phyloP scores from a whole-genome alignment of 257 asterid species.

The Solanum arcanum region DNA sequence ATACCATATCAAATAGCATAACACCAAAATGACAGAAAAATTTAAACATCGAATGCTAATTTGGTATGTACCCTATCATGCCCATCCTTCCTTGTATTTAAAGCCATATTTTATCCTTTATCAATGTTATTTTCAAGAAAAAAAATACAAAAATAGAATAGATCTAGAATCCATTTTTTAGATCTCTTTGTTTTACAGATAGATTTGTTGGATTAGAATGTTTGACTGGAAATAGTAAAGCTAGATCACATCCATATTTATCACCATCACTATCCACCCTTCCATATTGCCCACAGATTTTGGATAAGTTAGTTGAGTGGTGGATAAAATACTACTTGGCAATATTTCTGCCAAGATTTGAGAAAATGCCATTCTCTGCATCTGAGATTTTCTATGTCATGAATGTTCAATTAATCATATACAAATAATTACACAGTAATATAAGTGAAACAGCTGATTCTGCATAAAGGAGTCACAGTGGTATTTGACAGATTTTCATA shows the following conservation, averaged over 20 bases:
- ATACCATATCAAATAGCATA: too few species aligned
- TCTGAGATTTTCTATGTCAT: not conserved
- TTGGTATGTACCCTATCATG: too few species aligned
- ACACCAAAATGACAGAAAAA: not conserved
- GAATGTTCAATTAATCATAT: not conserved
- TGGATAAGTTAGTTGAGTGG: not conserved
- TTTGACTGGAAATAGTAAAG: not conserved
- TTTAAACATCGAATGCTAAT: not conserved
- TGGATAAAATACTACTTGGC: not conserved
- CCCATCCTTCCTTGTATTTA: not conserved
- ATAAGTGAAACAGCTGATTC: not conserved
- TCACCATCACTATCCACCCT: not conserved
- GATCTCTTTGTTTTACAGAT: not conserved
- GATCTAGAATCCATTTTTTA: not conserved
- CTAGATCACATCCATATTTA: not conserved
- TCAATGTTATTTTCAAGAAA: not conserved
- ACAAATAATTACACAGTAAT: not conserved
- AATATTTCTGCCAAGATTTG: not conserved
- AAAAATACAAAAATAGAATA: not conserved
- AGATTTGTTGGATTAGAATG: slow-evolving; percentile 1
- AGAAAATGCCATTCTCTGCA: not conserved
- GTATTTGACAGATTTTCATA: not conserved
- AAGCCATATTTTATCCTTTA: not conserved
- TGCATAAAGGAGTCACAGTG: not conserved
- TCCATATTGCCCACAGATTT: not conserved